Evolutionary conservation across 2,329 filamentous ascomycete species (phyloP).

Genomic region (Clarireedia paspali): DNA sequence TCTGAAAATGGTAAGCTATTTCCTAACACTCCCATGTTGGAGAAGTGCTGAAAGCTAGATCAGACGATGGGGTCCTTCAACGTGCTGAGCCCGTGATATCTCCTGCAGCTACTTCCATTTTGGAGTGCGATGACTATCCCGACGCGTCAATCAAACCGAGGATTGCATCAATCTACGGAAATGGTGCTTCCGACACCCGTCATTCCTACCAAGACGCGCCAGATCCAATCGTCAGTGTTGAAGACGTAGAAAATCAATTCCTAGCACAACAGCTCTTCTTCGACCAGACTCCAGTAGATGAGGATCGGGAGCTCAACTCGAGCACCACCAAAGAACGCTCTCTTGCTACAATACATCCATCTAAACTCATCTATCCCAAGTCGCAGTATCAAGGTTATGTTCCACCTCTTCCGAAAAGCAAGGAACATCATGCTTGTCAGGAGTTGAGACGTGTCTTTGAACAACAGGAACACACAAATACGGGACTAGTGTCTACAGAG

Average conservation of each 20-base stretch:
- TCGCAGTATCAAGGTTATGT: slow-evolving; percentile 11
- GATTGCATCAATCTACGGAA: no score
- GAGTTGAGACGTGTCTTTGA: background rate
- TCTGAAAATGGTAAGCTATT: no score
- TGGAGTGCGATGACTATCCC: no score
- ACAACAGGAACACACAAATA: background rate
- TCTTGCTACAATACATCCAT: background rate
- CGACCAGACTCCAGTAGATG: background rate
- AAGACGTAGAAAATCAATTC: background rate
- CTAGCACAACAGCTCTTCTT: background rate
- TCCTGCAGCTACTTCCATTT: no score
- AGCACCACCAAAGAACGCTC: background rate
- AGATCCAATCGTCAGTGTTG: background rate
- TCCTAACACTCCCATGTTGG: no score
- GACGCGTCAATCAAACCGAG: no score
- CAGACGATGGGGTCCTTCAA: no score
- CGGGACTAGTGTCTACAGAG: background rate
- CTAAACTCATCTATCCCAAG: slow-evolving; percentile 10
- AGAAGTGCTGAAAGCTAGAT: no score
- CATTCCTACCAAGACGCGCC: no score
- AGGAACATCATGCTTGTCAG: slow-evolving; percentile 12
- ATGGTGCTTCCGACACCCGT: no score
- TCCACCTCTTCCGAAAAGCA: slow-evolving; percentile 11
- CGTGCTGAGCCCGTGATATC: no score
- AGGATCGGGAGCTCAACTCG: no score